These are phyloP conservation scores for Zygosaccharomyces pseudorouxii DNA, from an alignment of 805 yeast genomes.

Conservation along the genomic window DNA sequence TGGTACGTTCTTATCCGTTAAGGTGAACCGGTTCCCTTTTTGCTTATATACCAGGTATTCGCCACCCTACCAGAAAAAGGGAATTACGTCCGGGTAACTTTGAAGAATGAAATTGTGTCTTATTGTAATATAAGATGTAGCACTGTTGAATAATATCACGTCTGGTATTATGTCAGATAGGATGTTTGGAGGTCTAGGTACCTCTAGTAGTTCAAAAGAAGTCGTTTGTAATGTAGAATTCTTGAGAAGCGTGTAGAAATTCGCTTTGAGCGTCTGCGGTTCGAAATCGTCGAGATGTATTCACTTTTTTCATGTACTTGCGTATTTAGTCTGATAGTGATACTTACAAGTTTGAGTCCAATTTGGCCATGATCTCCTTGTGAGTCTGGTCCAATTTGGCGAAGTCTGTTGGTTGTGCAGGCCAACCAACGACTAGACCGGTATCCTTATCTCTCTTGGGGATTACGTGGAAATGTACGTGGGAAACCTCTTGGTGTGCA, in stretches of 20 bases:
- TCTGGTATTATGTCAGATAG: background rate
- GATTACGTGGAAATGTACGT: constrained; percentile 94
- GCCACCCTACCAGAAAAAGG: constrained; percentile 8
- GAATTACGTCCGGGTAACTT: constrained; percentile 3
- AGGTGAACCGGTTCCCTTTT: constrained; percentile 5
- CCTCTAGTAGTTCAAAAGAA: background rate
- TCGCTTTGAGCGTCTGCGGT: background rate
- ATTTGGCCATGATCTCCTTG: constrained; percentile 49
- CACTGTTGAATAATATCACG: background rate
- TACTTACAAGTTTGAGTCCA: constrained; percentile 22
- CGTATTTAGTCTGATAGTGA: background rate
- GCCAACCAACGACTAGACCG: constrained; percentile 92
- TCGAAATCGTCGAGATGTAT: background rate
- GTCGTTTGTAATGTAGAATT: background rate
- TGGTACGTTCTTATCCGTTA: background rate
- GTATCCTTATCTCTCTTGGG: constrained; percentile 73
- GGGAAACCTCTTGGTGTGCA: constrained; percentile 94
- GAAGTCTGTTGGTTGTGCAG: constrained; percentile 75
- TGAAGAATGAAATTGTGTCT: no score
- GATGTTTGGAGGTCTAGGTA: background rate
- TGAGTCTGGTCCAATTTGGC: constrained; percentile 66
- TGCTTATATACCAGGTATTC: constrained; percentile 6
- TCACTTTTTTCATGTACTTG: background rate
- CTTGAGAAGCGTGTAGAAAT: background rate
- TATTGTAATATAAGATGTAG: background rate